These are phyloP conservation scores for Phytophthora brassicae DNA, from an alignment of 352 stramenopile genomes.

Conservation along the genomic window DNA sequence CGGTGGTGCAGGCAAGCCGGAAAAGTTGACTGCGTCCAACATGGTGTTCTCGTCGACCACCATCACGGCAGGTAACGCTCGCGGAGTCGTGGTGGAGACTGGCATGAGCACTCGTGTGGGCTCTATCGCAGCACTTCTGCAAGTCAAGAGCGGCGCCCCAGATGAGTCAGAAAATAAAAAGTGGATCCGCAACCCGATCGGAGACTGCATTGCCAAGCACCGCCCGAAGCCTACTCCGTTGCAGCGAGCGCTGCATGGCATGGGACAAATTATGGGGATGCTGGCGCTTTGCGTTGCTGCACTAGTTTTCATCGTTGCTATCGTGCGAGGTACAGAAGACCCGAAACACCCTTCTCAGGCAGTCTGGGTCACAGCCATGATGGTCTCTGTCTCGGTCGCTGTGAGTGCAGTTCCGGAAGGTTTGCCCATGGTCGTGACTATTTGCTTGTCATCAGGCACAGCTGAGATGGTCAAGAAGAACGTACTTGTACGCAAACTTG, in stretches of 20 bases:
- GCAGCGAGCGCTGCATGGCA: slow-evolving; percentile 92
- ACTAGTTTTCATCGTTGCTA: slow-evolving; percentile 91
- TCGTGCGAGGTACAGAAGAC: slow-evolving; percentile 58
- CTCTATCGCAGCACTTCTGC: slow-evolving; percentile 65
- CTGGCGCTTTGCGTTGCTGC: slow-evolving; percentile 83
- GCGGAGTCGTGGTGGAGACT: slow-evolving; percentile 70
- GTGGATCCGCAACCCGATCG: slow-evolving; percentile 53
- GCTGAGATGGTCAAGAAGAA: slow-evolving; percentile 77
- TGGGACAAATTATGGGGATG: slow-evolving; percentile 90
- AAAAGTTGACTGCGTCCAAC: slow-evolving; percentile 76
- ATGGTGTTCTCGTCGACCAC: slow-evolving; percentile 94
- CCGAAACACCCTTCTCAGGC: slow-evolving; percentile 73
- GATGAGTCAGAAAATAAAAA: slow-evolving; percentile 27
- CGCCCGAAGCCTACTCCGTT: slow-evolving; percentile 87
- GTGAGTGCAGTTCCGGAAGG: slow-evolving; percentile 81
- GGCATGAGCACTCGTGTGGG: slow-evolving; percentile 75
- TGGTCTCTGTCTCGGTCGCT: slow-evolving; percentile 90
- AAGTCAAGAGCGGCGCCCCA: slow-evolving; percentile 35
- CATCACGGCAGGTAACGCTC: slow-evolving; percentile 76
- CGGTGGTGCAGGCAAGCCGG: slow-evolving; percentile 18
- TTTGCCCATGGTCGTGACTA: slow-evolving; percentile 81
- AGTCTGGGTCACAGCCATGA: slow-evolving; percentile 92
- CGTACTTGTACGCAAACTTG: slow-evolving; percentile 86
- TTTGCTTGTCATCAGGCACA: slow-evolving; percentile 72
- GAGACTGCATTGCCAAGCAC: slow-evolving; percentile 58